phyloP scores from a whole-genome alignment of 2,329 filamentous ascomycete species.

The Exserohilum rostratum region DNA sequence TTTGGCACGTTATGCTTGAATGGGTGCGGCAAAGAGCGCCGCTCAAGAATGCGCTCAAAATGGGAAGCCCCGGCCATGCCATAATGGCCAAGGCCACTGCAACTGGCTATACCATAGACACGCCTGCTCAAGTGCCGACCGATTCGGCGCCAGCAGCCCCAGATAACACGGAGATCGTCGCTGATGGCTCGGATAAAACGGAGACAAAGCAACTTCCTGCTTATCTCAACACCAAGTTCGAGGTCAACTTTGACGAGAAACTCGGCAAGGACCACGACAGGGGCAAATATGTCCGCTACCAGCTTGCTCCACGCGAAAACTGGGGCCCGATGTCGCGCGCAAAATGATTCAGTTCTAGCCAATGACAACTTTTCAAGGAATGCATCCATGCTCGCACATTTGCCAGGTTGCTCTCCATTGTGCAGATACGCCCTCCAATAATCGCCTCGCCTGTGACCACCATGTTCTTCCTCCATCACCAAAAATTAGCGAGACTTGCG shows the following conservation, averaged over 20 bases:
- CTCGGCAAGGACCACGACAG: conserved; percentile 71
- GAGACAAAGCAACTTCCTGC: conserved; percentile 20
- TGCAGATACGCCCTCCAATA: background rate
- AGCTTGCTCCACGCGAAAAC: conserved; percentile 86
- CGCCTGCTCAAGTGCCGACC: conserved; percentile 2
- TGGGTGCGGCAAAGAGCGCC: conserved; percentile 84
- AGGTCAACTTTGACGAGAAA: conserved; percentile 78
- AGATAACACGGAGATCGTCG: conserved; percentile 1
- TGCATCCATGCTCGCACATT: background rate
- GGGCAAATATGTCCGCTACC: conserved; percentile 81
- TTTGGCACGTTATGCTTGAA: conserved; percentile 94
- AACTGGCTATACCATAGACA: conserved; percentile 12
- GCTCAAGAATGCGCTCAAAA: conserved; percentile 74
- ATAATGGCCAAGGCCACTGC: conserved; percentile 54
- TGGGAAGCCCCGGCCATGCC: conserved; percentile 72
- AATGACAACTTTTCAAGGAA: conserved; percentile 1
- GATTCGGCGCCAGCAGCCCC: conserved; percentile 4
- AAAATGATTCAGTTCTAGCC: conserved; percentile 39
- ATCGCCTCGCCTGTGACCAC: background rate
- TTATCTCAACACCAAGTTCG: conserved; percentile 50
- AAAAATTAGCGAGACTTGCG: conserved; percentile 5
- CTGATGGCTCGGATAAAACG: conserved; percentile 3
- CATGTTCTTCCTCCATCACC: conserved; percentile 4
- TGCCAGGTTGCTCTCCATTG: background rate
- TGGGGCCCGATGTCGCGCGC: conserved; percentile 81